phyloP scores from a whole-genome alignment of 352 stramenopile species.

The Thraustochytrium sp. region DNA sequence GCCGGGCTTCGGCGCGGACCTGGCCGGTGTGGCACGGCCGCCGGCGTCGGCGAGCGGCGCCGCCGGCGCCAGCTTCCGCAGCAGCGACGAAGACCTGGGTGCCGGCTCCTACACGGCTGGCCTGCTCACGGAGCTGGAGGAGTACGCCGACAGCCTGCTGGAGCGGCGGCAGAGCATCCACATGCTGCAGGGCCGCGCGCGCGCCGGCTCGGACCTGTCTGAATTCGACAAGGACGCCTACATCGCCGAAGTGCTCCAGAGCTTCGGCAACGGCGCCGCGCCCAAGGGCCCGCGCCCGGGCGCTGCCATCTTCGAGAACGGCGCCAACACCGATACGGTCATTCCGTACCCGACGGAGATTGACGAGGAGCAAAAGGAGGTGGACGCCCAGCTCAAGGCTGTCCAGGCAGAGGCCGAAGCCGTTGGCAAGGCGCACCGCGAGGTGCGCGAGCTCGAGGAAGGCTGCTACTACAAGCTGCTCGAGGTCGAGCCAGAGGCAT shows the following conservation, averaged over 20 bases:
- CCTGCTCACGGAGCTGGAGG: constrained; percentile 23
- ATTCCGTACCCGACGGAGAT: constrained; percentile 8
- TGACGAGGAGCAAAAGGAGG: constrained; percentile 2
- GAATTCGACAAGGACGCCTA: constrained; percentile 17
- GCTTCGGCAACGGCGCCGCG: neutral
- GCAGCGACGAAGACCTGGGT: too few relatives aligned
- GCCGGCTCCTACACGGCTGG: constrained; percentile 7
- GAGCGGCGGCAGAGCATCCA: constrained; percentile 30
- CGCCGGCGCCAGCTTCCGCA: neutral
- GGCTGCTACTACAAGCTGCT: constrained; percentile 48
- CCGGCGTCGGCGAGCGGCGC: neutral
- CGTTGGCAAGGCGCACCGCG: neutral
- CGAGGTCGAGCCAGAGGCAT: neutral
- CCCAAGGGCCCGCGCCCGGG: neutral
- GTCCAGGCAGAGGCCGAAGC: constrained; percentile 31
- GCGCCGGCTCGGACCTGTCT: neutral
- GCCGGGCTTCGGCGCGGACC: neutral
- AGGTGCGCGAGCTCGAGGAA: constrained; percentile 34
- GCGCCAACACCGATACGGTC: neutral
- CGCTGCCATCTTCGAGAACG: neutral
- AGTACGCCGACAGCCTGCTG: constrained; percentile 35
- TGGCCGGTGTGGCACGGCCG: neutral
- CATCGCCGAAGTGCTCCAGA: neutral
- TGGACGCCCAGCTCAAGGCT: neutral
- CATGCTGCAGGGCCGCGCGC: neutral